phyloP scores from a whole-genome alignment of 2,329 filamentous ascomycete genomes.

The Aspergillus niger region DNA sequence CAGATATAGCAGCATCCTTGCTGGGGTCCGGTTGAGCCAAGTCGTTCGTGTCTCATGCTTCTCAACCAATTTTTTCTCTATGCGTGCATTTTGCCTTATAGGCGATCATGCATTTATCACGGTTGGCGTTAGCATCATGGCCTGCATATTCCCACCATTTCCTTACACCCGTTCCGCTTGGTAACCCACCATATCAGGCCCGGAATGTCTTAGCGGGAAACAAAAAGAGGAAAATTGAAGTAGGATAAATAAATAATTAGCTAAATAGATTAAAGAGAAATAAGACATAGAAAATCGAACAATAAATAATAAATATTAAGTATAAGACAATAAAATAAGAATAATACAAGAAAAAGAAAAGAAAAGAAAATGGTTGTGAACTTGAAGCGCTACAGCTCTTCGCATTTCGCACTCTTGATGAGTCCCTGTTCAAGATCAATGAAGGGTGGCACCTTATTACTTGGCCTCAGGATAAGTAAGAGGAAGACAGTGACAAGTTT shows the following conservation, averaged over 20 bases:
- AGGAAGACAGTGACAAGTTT: too few relatives aligned
- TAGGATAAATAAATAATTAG: too few relatives aligned
- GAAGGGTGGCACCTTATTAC: background rate
- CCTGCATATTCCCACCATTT: background rate
- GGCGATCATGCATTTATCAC: background rate
- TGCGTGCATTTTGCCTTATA: background rate
- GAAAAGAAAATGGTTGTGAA: constrained; percentile 8
- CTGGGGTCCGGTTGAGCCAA: constrained; percentile 11
- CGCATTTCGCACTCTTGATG: background rate
- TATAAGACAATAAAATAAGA: too few relatives aligned
- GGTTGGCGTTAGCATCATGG: too few relatives aligned
- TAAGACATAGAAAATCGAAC: too few relatives aligned
- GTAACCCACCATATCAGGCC: background rate
- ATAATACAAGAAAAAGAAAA: background rate
- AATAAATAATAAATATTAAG: too few relatives aligned
- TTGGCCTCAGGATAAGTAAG: too few relatives aligned
- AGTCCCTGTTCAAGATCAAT: background rate
- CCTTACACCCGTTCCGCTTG: background rate
- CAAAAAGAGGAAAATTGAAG: constrained; percentile 2
- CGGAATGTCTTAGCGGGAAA: background rate
- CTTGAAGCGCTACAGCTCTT: constrained; percentile 7
- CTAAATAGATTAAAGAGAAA: too few relatives aligned
- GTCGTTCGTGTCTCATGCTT: background rate
- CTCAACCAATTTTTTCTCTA: background rate
- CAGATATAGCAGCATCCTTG: background rate